phyloP scores from a whole-genome alignment of 2,329 filamentous ascomycete species.

The Emydomyces testavorans region DNA sequence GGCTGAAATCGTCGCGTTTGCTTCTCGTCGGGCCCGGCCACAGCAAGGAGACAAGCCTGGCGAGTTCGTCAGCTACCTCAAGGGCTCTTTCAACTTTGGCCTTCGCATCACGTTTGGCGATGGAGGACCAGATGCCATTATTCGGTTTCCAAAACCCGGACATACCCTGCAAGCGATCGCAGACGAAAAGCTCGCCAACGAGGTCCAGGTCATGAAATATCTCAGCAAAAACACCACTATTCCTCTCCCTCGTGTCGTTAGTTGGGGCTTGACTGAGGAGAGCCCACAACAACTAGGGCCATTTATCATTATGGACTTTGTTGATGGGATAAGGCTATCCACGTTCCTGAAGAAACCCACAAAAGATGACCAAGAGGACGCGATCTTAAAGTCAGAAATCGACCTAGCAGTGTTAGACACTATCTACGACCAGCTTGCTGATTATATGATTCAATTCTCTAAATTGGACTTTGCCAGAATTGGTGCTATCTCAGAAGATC shows the following conservation, averaged over 20 bases:
- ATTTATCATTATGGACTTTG: conserved; percentile 30
- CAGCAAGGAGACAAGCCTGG: too few species aligned
- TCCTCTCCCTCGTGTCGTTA: conserved; percentile 15
- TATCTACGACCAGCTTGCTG: conserved; percentile 34
- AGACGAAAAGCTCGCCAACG: conserved; percentile 20
- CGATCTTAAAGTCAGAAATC: conserved; percentile 20
- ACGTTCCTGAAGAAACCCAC: conserved; percentile 22
- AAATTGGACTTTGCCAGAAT: conserved; percentile 29
- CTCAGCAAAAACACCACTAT: conserved; percentile 16
- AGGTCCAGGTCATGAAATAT: conserved; percentile 16
- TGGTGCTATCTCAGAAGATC: conserved; percentile 18
- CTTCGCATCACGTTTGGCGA: neutral
- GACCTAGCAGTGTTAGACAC: neutral
- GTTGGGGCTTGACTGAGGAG: conserved; percentile 18
- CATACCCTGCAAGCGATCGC: conserved; percentile 16
- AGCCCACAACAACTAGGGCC: conserved; percentile 21
- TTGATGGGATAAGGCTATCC: conserved; percentile 19
- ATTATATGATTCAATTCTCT: conserved; percentile 32
- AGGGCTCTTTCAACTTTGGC: conserved; percentile 5
- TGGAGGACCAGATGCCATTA: conserved; percentile 13
- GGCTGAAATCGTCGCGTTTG: conserved; percentile 1
- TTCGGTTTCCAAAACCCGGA: conserved; percentile 19
- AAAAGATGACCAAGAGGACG: conserved; percentile 14
- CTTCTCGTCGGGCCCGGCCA: neutral
- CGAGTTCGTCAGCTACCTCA: conserved; percentile 2